These are phyloP conservation scores for Cystofilobasidium ferigula DNA, from an alignment of 768 basidiomycete genomes.

Conservation along the genomic window DNA sequence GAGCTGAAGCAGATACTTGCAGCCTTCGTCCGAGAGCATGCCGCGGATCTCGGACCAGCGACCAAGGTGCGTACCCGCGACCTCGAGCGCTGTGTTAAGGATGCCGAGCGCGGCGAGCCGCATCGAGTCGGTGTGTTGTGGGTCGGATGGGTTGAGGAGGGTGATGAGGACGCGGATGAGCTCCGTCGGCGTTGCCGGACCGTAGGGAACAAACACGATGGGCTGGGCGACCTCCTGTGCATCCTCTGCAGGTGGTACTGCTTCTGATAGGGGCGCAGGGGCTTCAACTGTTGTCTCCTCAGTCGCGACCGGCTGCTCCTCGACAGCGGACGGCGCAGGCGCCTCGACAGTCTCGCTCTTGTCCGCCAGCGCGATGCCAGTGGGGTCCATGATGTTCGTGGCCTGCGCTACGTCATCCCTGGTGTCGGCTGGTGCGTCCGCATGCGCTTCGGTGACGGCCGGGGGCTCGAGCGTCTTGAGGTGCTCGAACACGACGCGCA, in stretches of 20 bases:
- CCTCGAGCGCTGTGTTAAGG: slow-evolving; percentile 76
- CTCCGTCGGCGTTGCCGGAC: slow-evolving; percentile 82
- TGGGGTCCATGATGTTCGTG: slow-evolving; percentile 12
- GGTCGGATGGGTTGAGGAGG: slow-evolving; percentile 86
- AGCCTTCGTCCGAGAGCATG: slow-evolving; percentile 75
- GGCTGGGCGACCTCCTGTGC: background rate
- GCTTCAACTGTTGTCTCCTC: background rate
- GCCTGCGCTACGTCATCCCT: background rate
- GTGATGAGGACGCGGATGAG: slow-evolving; percentile 88
- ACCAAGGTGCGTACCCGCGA: slow-evolving; percentile 62
- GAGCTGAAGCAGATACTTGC: slow-evolving; percentile 85
- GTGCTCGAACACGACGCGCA: slow-evolving; percentile 66
- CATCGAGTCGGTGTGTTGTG: slow-evolving; percentile 91
- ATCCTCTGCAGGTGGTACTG: background rate
- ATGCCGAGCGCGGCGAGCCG: slow-evolving; percentile 77
- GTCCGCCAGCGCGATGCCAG: slow-evolving; percentile 3
- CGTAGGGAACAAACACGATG: slow-evolving; percentile 48
- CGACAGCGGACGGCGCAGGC: background rate
- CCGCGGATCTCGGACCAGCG: slow-evolving; percentile 64
- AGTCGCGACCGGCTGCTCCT: background rate
- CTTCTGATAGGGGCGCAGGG: background rate
- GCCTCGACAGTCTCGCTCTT: background rate
- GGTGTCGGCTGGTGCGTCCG: background rate
- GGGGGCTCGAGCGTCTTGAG: slow-evolving; percentile 39
- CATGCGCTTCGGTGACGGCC: background rate